Base-by-base conservation (phyloP, 768 basidiomycete species). In the Pleurotus eryngii region DNA sequence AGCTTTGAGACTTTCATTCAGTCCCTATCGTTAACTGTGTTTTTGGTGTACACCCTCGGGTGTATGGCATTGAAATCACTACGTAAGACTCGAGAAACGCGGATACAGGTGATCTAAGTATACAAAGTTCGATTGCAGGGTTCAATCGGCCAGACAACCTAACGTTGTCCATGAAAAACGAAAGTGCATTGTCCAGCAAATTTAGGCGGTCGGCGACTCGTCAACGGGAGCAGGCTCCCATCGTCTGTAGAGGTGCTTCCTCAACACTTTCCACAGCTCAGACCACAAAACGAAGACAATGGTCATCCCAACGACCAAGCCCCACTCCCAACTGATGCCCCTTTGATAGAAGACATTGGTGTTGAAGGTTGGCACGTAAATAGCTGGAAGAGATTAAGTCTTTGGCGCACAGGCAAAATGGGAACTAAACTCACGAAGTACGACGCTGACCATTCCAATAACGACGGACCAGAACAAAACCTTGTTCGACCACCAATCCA, bases 311-410 rank as follows among this genome's bases (percentile, higher is more conserved):
- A 71, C 57, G 9, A 73, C 72, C n/a, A 76, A 55, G 5, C 72
- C 73, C 74, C 75, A 76, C 57, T 76, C 75, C 74, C 74, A 75
- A 4, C 64, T 56, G 11, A 76, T 75, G 11, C 70, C 67, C 12
- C 57, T 63, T 55, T 74, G 75, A 49, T 75, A 74, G 60, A 76
- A 75, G 5, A 76, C 71, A 4, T 62, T 59, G 46, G 65, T 72
- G 53, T 71, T 76, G 56, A 75, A 66, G 1, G 68, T 67, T 9
- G 75, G 74, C 24, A 75, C 65, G 54, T 75, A 76, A 45, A 75
- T 72, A 6, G 72, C 74, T 73, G 48, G 22, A 51, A 47, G 35
- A 20, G 7, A 5, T 7, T 8, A 38, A 5, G 40, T 17, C 49
- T 37, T 20, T 49, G 12, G 18, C 7, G 38, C 22, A 22, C 14